These are phyloP conservation scores for Penicillium brasilianum DNA, from an alignment of 2,329 filamentous ascomycete species.

Conservation along the genomic window DNA sequence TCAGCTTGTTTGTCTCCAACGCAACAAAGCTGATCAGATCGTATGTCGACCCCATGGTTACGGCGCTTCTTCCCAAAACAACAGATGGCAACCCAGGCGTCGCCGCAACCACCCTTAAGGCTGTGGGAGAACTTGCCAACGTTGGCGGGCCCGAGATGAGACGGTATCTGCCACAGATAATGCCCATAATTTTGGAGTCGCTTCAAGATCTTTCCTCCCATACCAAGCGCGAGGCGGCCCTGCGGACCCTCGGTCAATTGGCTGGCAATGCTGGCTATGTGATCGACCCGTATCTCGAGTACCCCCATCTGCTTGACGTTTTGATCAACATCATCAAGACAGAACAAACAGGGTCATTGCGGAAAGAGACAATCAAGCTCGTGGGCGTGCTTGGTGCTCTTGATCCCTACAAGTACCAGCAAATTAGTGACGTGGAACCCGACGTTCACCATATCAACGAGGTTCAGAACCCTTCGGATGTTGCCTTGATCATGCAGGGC, in stretches of 20 bases:
- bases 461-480: slow-evolving; percentile 79
- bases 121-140: slow-evolving; percentile 90
- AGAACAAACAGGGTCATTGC: slow-evolving; percentile 82
- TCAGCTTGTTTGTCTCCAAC: slow-evolving; percentile 90
- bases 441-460: slow-evolving; percentile 75
- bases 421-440: slow-evolving; percentile 86
- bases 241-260: slow-evolving; percentile 88
- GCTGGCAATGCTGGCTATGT: slow-evolving; percentile 98
- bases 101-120: slow-evolving; percentile 91
- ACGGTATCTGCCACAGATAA: slow-evolving; percentile 85
- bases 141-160: slow-evolving; percentile 95
- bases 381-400: slow-evolving; percentile 94
- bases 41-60: slow-evolving; percentile 96
- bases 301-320: slow-evolving; percentile 89
- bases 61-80: slow-evolving; percentile 90
- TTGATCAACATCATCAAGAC: slow-evolving; percentile 93
- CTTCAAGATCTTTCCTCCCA: slow-evolving; percentile 93
- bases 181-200: slow-evolving; percentile 93
- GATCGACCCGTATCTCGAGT: slow-evolving; percentile 92
- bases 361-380: slow-evolving; percentile 93
- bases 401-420: slow-evolving; percentile 93
- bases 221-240: slow-evolving; percentile 85
- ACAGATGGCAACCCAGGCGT: slow-evolving; percentile 84
- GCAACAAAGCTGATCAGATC: slow-evolving; percentile 92
- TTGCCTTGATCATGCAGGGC: slow-evolving; percentile 97